A percentile compares a stretch with the other conserved stretches of the same genome.
Conservation (phyloP, 2,329 filamentous ascomycete genomes). For the Bipolaris cookei region DNA sequence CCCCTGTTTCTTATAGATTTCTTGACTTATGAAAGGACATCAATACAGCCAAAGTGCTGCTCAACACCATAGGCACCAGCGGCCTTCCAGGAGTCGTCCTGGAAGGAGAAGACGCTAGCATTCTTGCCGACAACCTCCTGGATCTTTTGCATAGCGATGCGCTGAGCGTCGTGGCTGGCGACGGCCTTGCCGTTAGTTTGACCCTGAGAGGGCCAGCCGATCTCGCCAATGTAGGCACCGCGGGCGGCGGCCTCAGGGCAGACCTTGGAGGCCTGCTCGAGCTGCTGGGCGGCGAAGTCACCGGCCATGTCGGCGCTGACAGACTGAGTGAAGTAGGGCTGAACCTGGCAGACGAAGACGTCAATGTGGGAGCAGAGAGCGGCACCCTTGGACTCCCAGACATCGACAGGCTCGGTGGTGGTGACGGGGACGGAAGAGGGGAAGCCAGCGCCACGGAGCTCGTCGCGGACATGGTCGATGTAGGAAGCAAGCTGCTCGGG, state of each 20-base stretch:
- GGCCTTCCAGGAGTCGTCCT: slow-evolving; percentile 82
- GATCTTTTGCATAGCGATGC: slow-evolving; percentile 74
- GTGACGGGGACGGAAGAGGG: slow-evolving; percentile 69
- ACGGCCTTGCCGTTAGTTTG: slow-evolving; percentile 73
- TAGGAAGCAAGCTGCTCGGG: slow-evolving; percentile 71
- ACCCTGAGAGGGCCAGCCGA: slow-evolving; percentile 82
- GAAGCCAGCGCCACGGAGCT: slow-evolving; percentile 72
- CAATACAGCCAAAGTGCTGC: slow-evolving; percentile 75
- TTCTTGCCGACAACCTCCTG: slow-evolving; percentile 67
- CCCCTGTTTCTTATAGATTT: too few species aligned
- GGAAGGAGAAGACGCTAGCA: slow-evolving; percentile 81
- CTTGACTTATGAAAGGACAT: slow-evolving; percentile 49
- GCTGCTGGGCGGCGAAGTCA: slow-evolving; percentile 74
- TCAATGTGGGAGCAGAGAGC: slow-evolving; percentile 76
- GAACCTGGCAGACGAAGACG: slow-evolving; percentile 83
- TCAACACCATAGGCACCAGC: slow-evolving; percentile 74
- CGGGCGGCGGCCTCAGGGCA: slow-evolving; percentile 67
- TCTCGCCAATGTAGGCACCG: slow-evolving; percentile 82
- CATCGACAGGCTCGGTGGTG: slow-evolving; percentile 83
- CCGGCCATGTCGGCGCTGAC: slow-evolving; percentile 71
- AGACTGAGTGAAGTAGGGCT: slow-evolving; percentile 88
- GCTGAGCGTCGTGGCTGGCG: slow-evolving; percentile 71
- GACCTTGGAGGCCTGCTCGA: slow-evolving; percentile 70
- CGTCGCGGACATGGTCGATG: slow-evolving; percentile 69
- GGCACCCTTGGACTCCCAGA: slow-evolving; percentile 69